phyloP scores from a whole-genome alignment of 1,284 basidiomycete species.

The Tilletia caries region DNA sequence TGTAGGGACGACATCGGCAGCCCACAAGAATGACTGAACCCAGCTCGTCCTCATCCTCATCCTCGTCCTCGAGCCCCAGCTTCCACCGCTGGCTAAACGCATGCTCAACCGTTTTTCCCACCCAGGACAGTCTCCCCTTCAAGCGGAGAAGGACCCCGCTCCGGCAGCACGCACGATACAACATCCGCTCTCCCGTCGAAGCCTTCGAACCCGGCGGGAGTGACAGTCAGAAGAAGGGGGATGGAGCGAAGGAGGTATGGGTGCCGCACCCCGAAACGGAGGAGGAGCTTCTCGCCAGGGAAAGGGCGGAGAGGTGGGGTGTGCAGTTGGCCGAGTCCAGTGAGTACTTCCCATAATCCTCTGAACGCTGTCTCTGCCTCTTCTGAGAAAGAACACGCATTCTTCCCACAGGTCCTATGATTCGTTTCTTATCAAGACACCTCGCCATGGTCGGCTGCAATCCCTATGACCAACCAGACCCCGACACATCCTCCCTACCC shows the following conservation, averaged over 20 bases:
- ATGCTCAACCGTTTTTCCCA: not conserved
- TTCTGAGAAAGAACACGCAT: no score
- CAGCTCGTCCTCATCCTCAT: no score
- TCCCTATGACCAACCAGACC: constrained; percentile 22
- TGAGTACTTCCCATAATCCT: constrained; percentile 4
- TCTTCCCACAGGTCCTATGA: constrained; percentile 38
- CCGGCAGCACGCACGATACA: no score
- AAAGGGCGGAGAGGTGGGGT: constrained; percentile 45
- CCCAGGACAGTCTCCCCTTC: not conserved
- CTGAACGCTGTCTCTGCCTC: not conserved
- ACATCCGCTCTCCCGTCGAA: no score
- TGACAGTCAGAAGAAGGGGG: no score
- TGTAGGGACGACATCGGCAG: not conserved
- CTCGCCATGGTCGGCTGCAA: constrained; percentile 45
- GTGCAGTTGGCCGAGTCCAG: constrained; percentile 44
- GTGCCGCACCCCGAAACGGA: constrained; percentile 29
- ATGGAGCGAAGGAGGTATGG: no score
- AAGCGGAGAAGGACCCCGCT: not conserved
- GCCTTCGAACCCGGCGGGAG: no score
- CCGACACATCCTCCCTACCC: not conserved
- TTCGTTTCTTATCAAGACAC: constrained; percentile 52
- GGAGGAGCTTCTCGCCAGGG: constrained; percentile 25
- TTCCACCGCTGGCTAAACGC: constrained; percentile 12
- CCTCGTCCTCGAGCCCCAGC: not conserved
- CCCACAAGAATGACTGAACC: not conserved